Evolutionary conservation across 371 early-diverging fungal genomes (phyloP), one percentile per base, ranked within the genome.

Genomic region (Massospora cicadina): DNA sequence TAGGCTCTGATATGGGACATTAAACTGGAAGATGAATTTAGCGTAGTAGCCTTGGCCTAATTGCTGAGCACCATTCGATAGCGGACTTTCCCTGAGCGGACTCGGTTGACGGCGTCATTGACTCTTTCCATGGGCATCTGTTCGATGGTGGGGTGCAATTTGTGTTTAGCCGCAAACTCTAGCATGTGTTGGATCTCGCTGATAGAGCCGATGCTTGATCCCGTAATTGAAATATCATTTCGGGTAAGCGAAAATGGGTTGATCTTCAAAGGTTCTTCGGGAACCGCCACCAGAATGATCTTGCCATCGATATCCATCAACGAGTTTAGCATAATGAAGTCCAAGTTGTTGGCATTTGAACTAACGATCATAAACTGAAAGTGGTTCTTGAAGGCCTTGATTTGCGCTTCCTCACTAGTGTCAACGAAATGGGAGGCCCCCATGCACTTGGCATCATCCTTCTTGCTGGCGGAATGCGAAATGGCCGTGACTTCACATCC

Each of bases 131-230:
- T 72, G 10, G 81, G 76, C 57, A 81, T 74, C 63, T 68, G 75
- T 68, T 88, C 80, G 54, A 87, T 76, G 77, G 78, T 79, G 21
- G 88, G 85, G 12, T 77, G 68, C 30, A 89, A 80, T 54, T 77
- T 72, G 55, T 81, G 76, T 70, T 86, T 69, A 65, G 78, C 77
- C 0, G 89, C 86, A 70, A 90, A 82, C 17, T 75, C 75, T 10
- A 92, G 74, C 79, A 86, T 86, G 63, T 84, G 81, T 25, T 71
- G 68, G 26, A 87, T 67, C 29, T 76, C 76, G 1, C 69, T 71
- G 54, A 69, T 67, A 31, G 80, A 77, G 53, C 89, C 91, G 63
- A 90, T 86, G 64, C 82, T 70, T 10, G 85, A 87, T 1, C 89
- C 91, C 2, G 72, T 75, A 24, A 91, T 67, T 1, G 72, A 68